Evolutionary conservation across 768 basidiomycete species (phyloP).

Genomic region (Phanerodontia chrysosporium): DNA sequence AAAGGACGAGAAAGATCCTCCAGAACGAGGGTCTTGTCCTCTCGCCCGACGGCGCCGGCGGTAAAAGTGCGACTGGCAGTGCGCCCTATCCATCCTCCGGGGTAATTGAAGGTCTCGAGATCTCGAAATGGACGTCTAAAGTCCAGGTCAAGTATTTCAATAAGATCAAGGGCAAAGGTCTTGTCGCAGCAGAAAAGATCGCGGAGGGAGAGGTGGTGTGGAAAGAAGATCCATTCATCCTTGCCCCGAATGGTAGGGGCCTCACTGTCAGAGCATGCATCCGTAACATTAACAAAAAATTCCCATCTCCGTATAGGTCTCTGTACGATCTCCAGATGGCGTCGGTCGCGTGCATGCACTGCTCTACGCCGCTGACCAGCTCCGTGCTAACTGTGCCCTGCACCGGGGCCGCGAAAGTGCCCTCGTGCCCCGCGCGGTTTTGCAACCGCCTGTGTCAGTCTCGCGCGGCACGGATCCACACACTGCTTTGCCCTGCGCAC

Average conservation of each 20-base stretch:
- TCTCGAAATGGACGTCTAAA: conserved; percentile 57
- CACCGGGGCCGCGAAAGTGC: conserved; percentile 33
- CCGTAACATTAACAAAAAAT: not conserved
- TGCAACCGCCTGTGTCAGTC: conserved; percentile 76
- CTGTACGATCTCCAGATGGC: conserved; percentile 63
- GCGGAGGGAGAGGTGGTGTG: conserved; percentile 71
- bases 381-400: conserved; percentile 50
- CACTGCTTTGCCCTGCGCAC: conserved; percentile 68
- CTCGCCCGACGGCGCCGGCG: conserved; percentile 13
- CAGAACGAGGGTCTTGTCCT: conserved; percentile 52
- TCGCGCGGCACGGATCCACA: conserved; percentile 61
- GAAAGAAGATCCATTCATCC: conserved; percentile 79
- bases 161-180: conserved; percentile 74
- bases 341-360: conserved; percentile 65
- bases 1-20: conserved; percentile 69
- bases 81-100: conserved; percentile 55
- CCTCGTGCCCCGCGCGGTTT: conserved; percentile 60
- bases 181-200: conserved; percentile 68
- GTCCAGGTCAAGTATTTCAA: conserved; percentile 66
- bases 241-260: conserved; percentile 73
- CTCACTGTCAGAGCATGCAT: not conserved
- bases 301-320: conserved; percentile 46
- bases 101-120: conserved; percentile 59
- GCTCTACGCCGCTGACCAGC: conserved; percentile 58
- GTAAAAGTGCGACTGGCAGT: conserved; percentile 5